These are phyloP conservation scores for Chrysanthemum lavandulifolium DNA, from an alignment of 129 eudicot species.

Conservation along the genomic window DNA sequence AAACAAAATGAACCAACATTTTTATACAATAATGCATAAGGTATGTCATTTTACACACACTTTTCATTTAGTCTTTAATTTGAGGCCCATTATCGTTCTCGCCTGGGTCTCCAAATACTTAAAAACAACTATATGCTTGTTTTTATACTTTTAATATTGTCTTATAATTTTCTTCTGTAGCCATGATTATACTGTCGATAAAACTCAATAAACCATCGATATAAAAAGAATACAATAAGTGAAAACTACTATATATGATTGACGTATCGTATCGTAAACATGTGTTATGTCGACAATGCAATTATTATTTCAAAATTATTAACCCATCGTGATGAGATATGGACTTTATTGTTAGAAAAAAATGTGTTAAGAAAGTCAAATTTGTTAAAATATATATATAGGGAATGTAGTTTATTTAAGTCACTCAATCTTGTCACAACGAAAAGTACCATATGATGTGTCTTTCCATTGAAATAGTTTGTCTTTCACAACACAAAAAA, in stretches of 20 bases:
- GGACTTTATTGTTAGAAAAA: constrained; percentile 5
- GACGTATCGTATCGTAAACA: constrained; percentile 25
- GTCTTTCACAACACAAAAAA: constrained; percentile 13
- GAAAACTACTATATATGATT: constrained; percentile 17
- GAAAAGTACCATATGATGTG: constrained; percentile 24
- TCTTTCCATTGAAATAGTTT: constrained; percentile 28
- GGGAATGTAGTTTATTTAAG: constrained; percentile 13
- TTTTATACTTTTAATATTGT: too few relatives aligned
- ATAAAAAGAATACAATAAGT: constrained; percentile 1
- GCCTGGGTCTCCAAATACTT: too few relatives aligned
- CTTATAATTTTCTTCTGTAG: not conserved
- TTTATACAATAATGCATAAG: too few relatives aligned
- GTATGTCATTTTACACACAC: too few relatives aligned
- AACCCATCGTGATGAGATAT: constrained; percentile 7
- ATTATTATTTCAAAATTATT: constrained; percentile 13
- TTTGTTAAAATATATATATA: not conserved
- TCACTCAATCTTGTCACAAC: constrained; percentile 26
- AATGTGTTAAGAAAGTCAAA: constrained; percentile 19
- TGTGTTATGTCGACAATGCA: constrained; percentile 29
- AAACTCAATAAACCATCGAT: not conserved
- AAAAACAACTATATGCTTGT: too few relatives aligned
- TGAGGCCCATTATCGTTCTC: too few relatives aligned
- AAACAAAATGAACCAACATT: too few relatives aligned
- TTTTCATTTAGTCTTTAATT: too few relatives aligned
- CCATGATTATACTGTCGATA: not conserved